Percentiles rank a stretch among this genome's conserved stretches.
phyloP scores from a whole-genome alignment of 495 filamentous ascomycete genomes.

The Penicillium angulare region DNA sequence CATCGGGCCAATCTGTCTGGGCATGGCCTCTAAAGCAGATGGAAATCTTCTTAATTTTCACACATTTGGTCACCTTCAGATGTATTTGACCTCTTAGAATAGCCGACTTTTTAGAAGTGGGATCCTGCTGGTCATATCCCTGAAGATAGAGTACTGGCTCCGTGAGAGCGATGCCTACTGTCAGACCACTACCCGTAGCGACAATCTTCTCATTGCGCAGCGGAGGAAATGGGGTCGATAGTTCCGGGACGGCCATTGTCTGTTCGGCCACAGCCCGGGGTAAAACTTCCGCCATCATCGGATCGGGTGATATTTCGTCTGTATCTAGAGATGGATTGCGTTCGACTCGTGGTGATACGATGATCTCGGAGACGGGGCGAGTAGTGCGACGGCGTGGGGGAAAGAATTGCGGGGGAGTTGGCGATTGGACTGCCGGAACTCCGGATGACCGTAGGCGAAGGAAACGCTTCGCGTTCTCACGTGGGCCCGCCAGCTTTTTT shows the following conservation, averaged over 20 bases:
- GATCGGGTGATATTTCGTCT: constrained; percentile 28
- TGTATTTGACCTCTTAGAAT: constrained; percentile 84
- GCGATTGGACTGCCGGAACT: constrained; percentile 12
- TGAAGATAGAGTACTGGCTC: constrained; percentile 89
- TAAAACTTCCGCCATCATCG: constrained; percentile 31
- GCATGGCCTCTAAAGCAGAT: constrained; percentile 83
- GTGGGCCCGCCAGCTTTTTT: constrained; percentile 46
- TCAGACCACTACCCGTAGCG: constrained; percentile 68
- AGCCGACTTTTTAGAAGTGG: constrained; percentile 66
- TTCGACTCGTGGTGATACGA: constrained; percentile 32
- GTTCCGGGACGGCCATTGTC: constrained; percentile 21
- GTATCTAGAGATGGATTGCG: constrained; percentile 23
- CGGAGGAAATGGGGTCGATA: constrained; percentile 33
- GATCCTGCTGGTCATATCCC: constrained; percentile 83
- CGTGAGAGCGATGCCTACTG: constrained; percentile 72
- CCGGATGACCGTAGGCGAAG: constrained; percentile 42
- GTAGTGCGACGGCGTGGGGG: constrained; percentile 14
- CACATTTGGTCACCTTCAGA: constrained; percentile 79
- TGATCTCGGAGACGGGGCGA: constrained; percentile 45
- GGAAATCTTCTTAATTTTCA: constrained; percentile 93
- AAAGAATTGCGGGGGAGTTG: constrained; percentile 21
- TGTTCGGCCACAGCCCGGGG: constrained; percentile 26
- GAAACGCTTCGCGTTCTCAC: constrained; percentile 51
- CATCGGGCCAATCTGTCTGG: constrained; percentile 95
- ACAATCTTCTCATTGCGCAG: constrained; percentile 63